Percentiles rank a stretch among this genome's conserved stretches.
Conservation (phyloP, 1,284 basidiomycete genomes). For the Flammula alnicola region DNA sequence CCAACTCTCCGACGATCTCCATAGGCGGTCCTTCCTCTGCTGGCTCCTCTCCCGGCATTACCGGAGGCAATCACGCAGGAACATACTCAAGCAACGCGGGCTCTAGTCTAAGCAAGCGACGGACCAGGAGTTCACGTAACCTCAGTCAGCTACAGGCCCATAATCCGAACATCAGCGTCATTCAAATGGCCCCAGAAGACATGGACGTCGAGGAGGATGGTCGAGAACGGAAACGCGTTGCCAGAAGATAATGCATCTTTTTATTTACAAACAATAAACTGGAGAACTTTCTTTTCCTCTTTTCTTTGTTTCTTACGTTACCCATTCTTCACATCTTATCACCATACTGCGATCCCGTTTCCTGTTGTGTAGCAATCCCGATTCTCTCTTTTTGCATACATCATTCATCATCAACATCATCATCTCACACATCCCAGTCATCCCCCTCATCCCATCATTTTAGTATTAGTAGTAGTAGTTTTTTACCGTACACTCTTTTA, state of each 20-base stretch:
- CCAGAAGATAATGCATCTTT: slow-evolving; percentile 38
- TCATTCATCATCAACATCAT: neutral
- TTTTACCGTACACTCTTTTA: slow-evolving; percentile 5
- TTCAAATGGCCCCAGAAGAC: slow-evolving; percentile 40
- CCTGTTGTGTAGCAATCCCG: neutral
- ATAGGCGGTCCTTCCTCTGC: slow-evolving; percentile 30
- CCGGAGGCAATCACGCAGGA: slow-evolving; percentile 13
- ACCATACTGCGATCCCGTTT: slow-evolving; percentile 5
- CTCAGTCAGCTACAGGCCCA: slow-evolving; percentile 34
- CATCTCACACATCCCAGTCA: neutral
- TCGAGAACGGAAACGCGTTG: slow-evolving; percentile 59
- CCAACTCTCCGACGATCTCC: slow-evolving; percentile 33
- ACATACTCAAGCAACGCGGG: slow-evolving; percentile 24
- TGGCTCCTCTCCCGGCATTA: slow-evolving; percentile 23
- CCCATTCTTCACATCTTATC: slow-evolving; percentile 3
- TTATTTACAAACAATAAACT: slow-evolving; percentile 6
- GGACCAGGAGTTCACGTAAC: slow-evolving; percentile 49
- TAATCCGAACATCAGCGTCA: slow-evolving; percentile 39
- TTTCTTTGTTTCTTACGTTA: neutral
- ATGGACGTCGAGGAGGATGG: slow-evolving; percentile 69
- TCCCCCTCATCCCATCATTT: neutral
- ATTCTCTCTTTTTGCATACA: slow-evolving; percentile 15
- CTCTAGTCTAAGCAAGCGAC: slow-evolving; percentile 34
- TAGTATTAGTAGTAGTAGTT: slow-evolving; percentile 14
- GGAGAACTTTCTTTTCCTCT: neutral